Conservation (phyloP, 371 early-diverging fungal species). For the Entomophthora muscae region DNA sequence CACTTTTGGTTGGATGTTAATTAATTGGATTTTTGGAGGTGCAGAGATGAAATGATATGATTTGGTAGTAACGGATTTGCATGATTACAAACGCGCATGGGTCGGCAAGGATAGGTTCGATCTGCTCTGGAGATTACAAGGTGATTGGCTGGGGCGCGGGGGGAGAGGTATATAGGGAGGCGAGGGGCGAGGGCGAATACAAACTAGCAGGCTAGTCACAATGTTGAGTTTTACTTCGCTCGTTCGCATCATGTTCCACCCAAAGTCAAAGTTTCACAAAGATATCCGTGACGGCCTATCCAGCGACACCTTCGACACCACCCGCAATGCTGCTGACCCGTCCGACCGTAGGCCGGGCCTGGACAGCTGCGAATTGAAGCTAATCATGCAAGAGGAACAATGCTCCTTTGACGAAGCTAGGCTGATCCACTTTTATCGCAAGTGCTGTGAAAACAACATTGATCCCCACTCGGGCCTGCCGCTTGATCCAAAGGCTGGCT, state of each 20-base stretch:
- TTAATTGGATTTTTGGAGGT: too few relatives aligned
- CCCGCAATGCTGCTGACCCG: conserved; percentile 30
- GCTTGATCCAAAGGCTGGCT: conserved; percentile 42
- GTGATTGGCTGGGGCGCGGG: too few relatives aligned
- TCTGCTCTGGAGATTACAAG: too few relatives aligned
- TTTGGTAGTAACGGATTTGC: too few relatives aligned
- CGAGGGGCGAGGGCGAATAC: too few relatives aligned
- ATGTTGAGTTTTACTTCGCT: not conserved
- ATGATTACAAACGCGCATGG: too few relatives aligned
- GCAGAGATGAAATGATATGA: too few relatives aligned
- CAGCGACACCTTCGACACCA: conserved; percentile 50
- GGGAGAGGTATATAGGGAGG: too few relatives aligned
- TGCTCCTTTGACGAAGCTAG: conserved; percentile 67
- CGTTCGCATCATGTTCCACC: not conserved
- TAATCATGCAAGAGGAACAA: conserved; percentile 51
- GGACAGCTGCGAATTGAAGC: conserved; percentile 45
- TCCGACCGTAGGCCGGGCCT: conserved; percentile 56
- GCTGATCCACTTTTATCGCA: conserved; percentile 47
- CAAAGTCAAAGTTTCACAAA: conserved; percentile 11
- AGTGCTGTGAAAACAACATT: conserved; percentile 50
- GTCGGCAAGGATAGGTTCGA: too few relatives aligned
- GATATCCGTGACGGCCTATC: conserved; percentile 53
- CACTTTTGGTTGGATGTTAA: too few relatives aligned
- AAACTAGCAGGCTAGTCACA: too few relatives aligned
- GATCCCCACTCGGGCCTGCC: conserved; percentile 64